Evolutionary conservation across 257 asterid species (phyloP).

Genomic region (Handroanthus guayacan): DNA sequence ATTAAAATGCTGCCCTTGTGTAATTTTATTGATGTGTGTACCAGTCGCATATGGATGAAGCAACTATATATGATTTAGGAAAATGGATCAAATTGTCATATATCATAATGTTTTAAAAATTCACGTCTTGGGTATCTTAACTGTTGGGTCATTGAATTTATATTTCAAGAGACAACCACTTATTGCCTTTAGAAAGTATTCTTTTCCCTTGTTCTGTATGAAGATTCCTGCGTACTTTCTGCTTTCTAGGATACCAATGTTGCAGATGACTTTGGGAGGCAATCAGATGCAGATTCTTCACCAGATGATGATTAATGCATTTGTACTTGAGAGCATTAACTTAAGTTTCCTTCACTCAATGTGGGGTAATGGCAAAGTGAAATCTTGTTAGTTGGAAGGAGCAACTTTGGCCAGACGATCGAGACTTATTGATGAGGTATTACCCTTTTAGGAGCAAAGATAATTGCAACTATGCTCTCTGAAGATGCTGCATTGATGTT

Average conservation of each 20-base stretch:
- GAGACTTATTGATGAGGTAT: not conserved
- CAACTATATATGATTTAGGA: not conserved
- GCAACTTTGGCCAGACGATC: not conserved
- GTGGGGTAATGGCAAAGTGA: slow-evolving; percentile 1
- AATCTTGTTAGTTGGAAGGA: slow-evolving; percentile 15
- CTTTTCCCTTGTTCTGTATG: not conserved
- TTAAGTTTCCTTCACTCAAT: not conserved
- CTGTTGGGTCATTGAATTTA: not conserved
- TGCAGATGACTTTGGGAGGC: slow-evolving; percentile 56
- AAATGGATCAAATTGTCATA: not conserved
- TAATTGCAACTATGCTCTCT: not conserved
- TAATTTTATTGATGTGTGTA: not conserved
- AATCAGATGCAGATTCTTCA: slow-evolving; percentile 57
- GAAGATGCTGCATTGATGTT: slow-evolving; percentile 22
- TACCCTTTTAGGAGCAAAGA: slow-evolving; percentile 5
- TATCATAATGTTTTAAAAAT: not conserved
- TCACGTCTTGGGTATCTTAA: not conserved
- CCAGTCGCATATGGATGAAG: not conserved
- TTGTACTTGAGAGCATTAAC: not conserved
- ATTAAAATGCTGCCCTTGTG: not conserved
- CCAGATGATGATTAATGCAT: slow-evolving; percentile 59
- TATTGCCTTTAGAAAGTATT: not conserved
- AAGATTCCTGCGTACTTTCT: slow-evolving; percentile 2
- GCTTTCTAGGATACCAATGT: slow-evolving; percentile 53
- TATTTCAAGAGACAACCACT: not conserved